phyloP scores from a whole-genome alignment of 2,329 filamentous ascomycete species.

The Aspergillus sp. region DNA sequence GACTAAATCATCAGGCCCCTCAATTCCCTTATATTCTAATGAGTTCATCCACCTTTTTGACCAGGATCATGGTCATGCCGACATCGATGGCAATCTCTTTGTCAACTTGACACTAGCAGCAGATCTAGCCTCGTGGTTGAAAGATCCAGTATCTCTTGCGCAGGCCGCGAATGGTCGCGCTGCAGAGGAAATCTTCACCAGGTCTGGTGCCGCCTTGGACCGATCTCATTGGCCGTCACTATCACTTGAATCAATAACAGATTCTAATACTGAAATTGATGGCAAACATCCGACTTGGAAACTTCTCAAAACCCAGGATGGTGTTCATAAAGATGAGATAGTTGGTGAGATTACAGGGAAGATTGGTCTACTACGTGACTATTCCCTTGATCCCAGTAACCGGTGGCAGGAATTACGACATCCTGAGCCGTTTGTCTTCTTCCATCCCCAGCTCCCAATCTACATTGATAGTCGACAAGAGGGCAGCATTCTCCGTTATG shows the following conservation, averaged over 20 bases:
- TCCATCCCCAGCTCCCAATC: conserved; percentile 83
- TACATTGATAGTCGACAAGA: conserved; percentile 90
- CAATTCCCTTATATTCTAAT: conserved; percentile 69
- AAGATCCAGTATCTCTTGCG: conserved; percentile 67
- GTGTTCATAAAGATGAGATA: conserved; percentile 54
- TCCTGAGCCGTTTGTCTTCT: conserved; percentile 72
- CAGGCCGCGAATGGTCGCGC: conserved; percentile 64
- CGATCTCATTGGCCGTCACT: conserved; percentile 55
- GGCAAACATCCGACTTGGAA: conserved; percentile 69
- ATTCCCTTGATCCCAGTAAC: conserved; percentile 66
- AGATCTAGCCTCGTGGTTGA: conserved; percentile 74
- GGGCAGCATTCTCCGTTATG: conserved; percentile 81
- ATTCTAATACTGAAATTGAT: conserved; percentile 49
- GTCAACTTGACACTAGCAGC: conserved; percentile 73
- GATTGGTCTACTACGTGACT: conserved; percentile 71
- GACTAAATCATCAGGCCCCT: conserved; percentile 62
- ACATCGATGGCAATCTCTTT: conserved; percentile 72
- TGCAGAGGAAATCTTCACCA: conserved; percentile 69
- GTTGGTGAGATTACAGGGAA: conserved; percentile 76
- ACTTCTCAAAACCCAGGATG: conserved; percentile 51
- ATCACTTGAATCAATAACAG: conserved; percentile 53
- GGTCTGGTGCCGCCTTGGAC: conserved; percentile 56
- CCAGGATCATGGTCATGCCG: conserved; percentile 57
- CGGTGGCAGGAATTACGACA: conserved; percentile 65
- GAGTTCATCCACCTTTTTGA: conserved; percentile 76